Evolutionary conservation across 1,284 basidiomycete genomes (phyloP).

Genomic region (Fomitiporia mediterranea): DNA sequence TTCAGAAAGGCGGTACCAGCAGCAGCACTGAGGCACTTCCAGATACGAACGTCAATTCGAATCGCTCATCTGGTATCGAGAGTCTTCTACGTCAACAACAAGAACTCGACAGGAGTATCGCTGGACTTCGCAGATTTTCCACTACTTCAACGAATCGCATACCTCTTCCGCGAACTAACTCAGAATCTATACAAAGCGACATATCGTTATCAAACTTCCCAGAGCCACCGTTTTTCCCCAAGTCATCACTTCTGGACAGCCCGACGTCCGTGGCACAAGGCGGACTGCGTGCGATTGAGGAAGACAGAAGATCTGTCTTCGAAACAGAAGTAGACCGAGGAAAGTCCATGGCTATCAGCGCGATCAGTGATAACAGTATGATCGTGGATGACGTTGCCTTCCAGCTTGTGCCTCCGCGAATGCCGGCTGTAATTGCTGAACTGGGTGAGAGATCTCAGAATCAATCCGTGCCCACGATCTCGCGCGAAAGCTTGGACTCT

Average conservation of each 20-base stretch:
- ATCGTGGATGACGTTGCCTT: slow-evolving; percentile 23
- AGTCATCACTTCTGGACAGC: slow-evolving; percentile 9
- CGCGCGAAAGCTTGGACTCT: slow-evolving; percentile 29
- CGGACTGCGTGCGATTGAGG: neutral
- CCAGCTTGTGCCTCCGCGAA: slow-evolving; percentile 27
- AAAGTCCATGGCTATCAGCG: slow-evolving; percentile 9
- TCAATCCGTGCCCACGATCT: slow-evolving; percentile 33
- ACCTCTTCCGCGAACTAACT: slow-evolving; percentile 24
- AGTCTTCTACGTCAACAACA: slow-evolving; percentile 55
- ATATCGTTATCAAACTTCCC: slow-evolving; percentile 71
- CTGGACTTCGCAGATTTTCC: slow-evolving; percentile 49
- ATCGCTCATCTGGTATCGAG: slow-evolving; percentile 36
- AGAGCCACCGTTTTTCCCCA: slow-evolving; percentile 43
- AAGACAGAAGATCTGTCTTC: neutral
- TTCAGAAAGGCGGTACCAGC: slow-evolving; percentile 1
- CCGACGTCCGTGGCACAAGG: slow-evolving; percentile 2
- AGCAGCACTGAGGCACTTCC: slow-evolving; percentile 11
- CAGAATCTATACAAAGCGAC: slow-evolving; percentile 46
- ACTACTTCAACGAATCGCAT: slow-evolving; percentile 19
- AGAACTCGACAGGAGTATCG: slow-evolving; percentile 62
- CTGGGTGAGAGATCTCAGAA: slow-evolving; percentile 19
- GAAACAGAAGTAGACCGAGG: neutral
- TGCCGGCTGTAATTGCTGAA: slow-evolving; percentile 25
- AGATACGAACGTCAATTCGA: slow-evolving; percentile 22
- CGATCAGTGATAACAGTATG: slow-evolving; percentile 16